These are phyloP conservation scores for Seiridium cupressi DNA, from an alignment of 2,329 filamentous ascomycete genomes.

Conservation along the genomic window DNA sequence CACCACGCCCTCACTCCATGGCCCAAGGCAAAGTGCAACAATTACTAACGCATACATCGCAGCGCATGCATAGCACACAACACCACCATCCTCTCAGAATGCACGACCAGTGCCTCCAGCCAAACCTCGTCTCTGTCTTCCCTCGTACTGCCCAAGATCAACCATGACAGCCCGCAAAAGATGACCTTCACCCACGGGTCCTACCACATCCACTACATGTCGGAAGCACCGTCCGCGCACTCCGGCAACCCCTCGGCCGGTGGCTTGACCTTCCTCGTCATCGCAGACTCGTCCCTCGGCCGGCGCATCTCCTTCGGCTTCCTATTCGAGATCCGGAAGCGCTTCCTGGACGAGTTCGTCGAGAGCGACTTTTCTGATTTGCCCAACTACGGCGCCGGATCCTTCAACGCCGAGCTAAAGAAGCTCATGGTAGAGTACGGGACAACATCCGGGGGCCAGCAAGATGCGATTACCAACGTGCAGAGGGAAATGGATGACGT, in stretches of 20 bases:
- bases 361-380: slow-evolving; percentile 68
- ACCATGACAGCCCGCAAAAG: slow-evolving; percentile 76
- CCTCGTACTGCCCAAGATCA: slow-evolving; percentile 92
- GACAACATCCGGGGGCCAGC: slow-evolving; percentile 69
- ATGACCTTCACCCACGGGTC: slow-evolving; percentile 91
- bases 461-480: slow-evolving; percentile 81
- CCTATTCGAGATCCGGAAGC: slow-evolving; percentile 84
- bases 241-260: slow-evolving; percentile 61
- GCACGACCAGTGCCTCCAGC: slow-evolving; percentile 80
- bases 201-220: slow-evolving; percentile 94
- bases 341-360: slow-evolving; percentile 74
- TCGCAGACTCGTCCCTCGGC: slow-evolving; percentile 77
- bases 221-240: slow-evolving; percentile 73
- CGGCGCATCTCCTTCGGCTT: slow-evolving; percentile 91
- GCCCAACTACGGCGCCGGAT: slow-evolving; percentile 85
- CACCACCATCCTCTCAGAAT: slow-evolving; percentile 89
- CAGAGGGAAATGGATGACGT: slow-evolving; percentile 91
- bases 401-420: slow-evolving; percentile 80
- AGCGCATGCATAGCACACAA: slow-evolving; percentile 94
- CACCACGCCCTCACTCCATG: not conserved
- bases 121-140: slow-evolving; percentile 86
- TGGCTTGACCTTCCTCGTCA: slow-evolving; percentile 87
- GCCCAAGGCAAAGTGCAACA: slow-evolving; percentile 3
- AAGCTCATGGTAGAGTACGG: slow-evolving; percentile 81
- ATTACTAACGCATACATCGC: slow-evolving; percentile 15